Percentiles rank a stretch among this genome's conserved stretches.
These are phyloP conservation scores for Lophiotrema nucula DNA, from an alignment of 495 filamentous ascomycete species.

Conservation along the genomic window DNA sequence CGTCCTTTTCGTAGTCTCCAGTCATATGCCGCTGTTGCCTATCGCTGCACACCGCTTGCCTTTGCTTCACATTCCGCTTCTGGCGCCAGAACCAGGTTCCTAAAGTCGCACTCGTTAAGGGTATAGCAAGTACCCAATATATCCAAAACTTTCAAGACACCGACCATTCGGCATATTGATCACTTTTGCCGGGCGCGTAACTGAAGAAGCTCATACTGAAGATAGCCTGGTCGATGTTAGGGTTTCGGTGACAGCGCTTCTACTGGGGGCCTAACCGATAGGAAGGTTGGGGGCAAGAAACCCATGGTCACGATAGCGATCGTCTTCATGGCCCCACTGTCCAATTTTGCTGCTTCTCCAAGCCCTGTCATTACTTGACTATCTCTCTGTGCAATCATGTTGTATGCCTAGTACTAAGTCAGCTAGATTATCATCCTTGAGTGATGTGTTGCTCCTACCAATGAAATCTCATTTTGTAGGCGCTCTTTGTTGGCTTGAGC, in stretches of 20 bases:
- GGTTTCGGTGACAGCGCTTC: background rate
- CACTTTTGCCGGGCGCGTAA: background rate
- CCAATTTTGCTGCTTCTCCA: slow-evolving; percentile 9
- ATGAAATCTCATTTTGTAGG: slow-evolving; percentile 12
- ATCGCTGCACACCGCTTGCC: no score
- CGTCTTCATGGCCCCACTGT: slow-evolving; percentile 1
- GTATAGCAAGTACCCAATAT: background rate
- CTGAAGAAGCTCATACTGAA: slow-evolving; percentile 14
- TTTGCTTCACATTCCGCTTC: no score
- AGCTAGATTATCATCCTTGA: background rate
- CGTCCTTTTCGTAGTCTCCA: no score
- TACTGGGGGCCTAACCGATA: background rate
- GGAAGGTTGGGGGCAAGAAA: slow-evolving; percentile 11
- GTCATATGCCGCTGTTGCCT: no score
- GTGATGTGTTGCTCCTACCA: background rate
- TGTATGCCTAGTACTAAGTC: slow-evolving; percentile 1
- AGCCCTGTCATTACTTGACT: background rate
- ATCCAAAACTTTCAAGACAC: background rate
- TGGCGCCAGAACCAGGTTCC: background rate
- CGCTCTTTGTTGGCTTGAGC: slow-evolving; percentile 11
- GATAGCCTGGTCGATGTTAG: background rate
- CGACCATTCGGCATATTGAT: background rate
- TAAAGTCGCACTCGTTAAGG: background rate
- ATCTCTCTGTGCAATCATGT: slow-evolving; percentile 1
- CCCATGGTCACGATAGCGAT: slow-evolving; percentile 13